Percentiles rank a stretch among this genome's conserved stretches.
These are phyloP conservation scores for Dothiorella sarmentorum DNA, from an alignment of 2,329 filamentous ascomycete species.

Conservation along the genomic window DNA sequence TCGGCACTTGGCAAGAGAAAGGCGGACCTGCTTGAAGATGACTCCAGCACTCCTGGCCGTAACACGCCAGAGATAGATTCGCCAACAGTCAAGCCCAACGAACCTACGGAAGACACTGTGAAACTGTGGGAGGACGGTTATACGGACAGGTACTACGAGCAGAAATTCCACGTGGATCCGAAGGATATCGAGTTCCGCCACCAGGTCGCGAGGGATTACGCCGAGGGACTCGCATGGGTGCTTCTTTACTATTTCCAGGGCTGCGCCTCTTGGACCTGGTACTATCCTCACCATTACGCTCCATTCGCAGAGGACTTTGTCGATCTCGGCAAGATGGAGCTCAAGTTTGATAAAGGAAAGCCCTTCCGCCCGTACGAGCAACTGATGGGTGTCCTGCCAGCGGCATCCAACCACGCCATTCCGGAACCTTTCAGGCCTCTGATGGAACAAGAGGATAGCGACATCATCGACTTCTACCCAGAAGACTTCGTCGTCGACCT, in stretches of 20 bases:
- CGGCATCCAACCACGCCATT: constrained; percentile 86
- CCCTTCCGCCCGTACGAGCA: constrained; percentile 94
- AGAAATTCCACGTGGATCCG: constrained; percentile 85
- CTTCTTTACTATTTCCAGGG: constrained; percentile 97
- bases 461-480: constrained; percentile 97
- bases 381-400: constrained; percentile 94
- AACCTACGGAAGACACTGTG: constrained; percentile 73
- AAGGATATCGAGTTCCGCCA: constrained; percentile 82
- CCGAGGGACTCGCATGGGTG: constrained; percentile 93
- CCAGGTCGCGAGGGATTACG: constrained; percentile 85
- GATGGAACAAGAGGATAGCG: constrained; percentile 83
- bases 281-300: constrained; percentile 97
- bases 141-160: constrained; percentile 91
- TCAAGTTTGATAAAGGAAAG: constrained; percentile 77
- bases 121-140: constrained; percentile 95
- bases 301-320: constrained; percentile 96
- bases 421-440: constrained; percentile 83
- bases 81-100: constrained; percentile 53
- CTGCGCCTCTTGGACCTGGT: constrained; percentile 98
- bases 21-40: constrained; percentile 64
- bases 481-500: constrained; percentile 89
- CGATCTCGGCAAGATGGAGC: constrained; percentile 72
- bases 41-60: constrained; percentile 57
- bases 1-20: constrained; percentile 72
- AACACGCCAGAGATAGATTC: constrained; percentile 52